Conservation (phyloP, 164 flowering plant species). For the Pachysandra terminalis region DNA sequence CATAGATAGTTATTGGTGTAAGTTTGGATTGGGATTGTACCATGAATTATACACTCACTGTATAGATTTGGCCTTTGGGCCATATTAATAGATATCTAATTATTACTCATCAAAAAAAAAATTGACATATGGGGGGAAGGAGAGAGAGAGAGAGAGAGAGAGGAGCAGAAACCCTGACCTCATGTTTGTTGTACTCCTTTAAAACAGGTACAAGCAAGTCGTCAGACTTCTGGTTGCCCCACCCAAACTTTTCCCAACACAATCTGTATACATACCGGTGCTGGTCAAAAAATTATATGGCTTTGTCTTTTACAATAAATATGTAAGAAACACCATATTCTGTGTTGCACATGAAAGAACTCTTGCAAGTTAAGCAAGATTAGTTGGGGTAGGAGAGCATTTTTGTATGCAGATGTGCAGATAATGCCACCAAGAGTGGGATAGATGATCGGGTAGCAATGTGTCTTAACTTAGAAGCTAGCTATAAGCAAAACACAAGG, state of each 20-base stretch:
- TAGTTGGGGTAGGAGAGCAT: not conserved
- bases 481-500: not conserved
- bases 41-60: no score
- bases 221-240: constrained; percentile 78
- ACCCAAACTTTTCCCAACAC: constrained; percentile 89
- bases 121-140: no score
- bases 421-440: no score
- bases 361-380: not conserved
- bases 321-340: not conserved
- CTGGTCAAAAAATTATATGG: constrained; percentile 1
- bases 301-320: not conserved
- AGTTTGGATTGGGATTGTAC: no score
- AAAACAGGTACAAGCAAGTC: constrained; percentile 82
- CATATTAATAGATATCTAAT: no score
- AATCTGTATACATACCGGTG: constrained; percentile 41
- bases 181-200: constrained; percentile 80
- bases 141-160: constrained; percentile 14
- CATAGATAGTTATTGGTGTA: no score
- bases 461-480: not conserved
- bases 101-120: no score
- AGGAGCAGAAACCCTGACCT: constrained; percentile 43
- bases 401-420: no score
- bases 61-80: no score
- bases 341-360: not conserved
- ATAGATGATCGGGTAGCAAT: not conserved